Evolutionary conservation across 306 rosid genomes (phyloP).

Genomic region (Acacia confusa): DNA sequence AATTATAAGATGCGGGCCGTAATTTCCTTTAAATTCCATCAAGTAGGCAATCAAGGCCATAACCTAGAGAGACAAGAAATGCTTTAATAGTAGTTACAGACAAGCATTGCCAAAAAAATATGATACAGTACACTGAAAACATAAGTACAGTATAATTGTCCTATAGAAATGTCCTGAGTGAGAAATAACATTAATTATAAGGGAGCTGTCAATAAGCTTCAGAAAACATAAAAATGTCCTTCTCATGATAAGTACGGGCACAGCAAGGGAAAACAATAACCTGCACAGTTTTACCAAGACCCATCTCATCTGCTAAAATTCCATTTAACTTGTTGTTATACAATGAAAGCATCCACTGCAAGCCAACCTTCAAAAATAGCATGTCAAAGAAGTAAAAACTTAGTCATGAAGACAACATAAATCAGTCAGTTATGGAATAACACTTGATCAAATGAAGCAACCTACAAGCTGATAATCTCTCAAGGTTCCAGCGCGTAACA

Average conservation of each 20-base stretch:
- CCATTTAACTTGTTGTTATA: conserved; percentile 98
- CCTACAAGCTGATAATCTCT: conserved; percentile 99
- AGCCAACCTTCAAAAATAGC: conserved; percentile 72
- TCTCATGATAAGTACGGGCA: conserved; percentile 7
- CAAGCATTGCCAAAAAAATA: conserved; percentile 6
- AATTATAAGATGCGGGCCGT: conserved; percentile 98
- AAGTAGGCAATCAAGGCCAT: conserved; percentile 86
- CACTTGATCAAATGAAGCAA: conserved; percentile 34
- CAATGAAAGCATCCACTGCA: conserved; percentile 99
- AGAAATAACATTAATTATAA: conserved; percentile 25
- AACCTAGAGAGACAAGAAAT: conserved; percentile 45
- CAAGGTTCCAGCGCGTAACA: conserved; percentile 88
- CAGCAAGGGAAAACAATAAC: conserved; percentile 42
- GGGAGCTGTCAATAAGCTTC: background rate
- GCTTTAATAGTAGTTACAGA: background rate
- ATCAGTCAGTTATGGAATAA: conserved; percentile 23
- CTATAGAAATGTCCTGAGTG: conserved; percentile 20
- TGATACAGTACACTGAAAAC: conserved; percentile 12
- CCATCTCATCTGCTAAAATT: conserved; percentile 99
- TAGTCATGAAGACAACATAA: conserved; percentile 14
- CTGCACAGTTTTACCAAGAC: conserved; percentile 99
- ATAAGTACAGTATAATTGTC: background rate
- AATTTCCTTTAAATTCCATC: conserved; percentile 98
- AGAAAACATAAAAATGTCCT: conserved; percentile 13
- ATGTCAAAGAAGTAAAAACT: conserved; percentile 14